Evolutionary conservation across 148 eudicot species (phyloP).

Genomic region (Euryodendron excelsum): DNA sequence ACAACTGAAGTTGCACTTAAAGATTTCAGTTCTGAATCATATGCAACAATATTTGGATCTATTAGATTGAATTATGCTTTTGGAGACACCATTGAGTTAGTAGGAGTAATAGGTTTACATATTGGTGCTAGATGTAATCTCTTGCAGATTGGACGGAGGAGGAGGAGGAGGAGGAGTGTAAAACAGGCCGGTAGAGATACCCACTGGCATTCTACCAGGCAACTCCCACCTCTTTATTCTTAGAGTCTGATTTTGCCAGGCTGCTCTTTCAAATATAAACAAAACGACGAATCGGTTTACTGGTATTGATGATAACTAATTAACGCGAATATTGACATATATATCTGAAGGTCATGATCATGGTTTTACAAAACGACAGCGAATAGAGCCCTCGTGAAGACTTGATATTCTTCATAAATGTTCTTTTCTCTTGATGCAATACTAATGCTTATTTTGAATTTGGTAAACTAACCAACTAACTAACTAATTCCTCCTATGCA

Average conservation of each 20-base stretch:
- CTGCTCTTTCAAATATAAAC: constrained; percentile 58
- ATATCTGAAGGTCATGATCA: constrained; percentile 12
- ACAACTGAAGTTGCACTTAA: constrained; percentile 61
- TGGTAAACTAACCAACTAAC: too few relatives aligned
- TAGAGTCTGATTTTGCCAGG: constrained; percentile 74
- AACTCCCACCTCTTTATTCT: constrained; percentile 62
- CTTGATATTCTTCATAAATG: neutral
- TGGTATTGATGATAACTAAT: neutral
- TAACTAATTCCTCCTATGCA: too few relatives aligned
- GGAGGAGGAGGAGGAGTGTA: too few relatives aligned
- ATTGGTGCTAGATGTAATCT: neutral
- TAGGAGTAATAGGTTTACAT: neutral
- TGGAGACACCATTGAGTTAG: neutral
- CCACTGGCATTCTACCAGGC: constrained; percentile 78
- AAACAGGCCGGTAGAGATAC: too few relatives aligned
- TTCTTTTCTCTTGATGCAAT: neutral
- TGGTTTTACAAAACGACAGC: constrained; percentile 26
- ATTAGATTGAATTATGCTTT: neutral
- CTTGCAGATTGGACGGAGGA: constrained; percentile 76
- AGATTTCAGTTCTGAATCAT: constrained; percentile 92
- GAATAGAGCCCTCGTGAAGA: constrained; percentile 23
- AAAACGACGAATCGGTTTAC: constrained; percentile 10
- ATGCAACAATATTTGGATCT: constrained; percentile 61
- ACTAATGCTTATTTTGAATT: neutral
- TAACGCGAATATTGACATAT: neutral